phyloP scores from a whole-genome alignment of 1,284 basidiomycete genomes.

The Lignosus rhinocerotis region DNA sequence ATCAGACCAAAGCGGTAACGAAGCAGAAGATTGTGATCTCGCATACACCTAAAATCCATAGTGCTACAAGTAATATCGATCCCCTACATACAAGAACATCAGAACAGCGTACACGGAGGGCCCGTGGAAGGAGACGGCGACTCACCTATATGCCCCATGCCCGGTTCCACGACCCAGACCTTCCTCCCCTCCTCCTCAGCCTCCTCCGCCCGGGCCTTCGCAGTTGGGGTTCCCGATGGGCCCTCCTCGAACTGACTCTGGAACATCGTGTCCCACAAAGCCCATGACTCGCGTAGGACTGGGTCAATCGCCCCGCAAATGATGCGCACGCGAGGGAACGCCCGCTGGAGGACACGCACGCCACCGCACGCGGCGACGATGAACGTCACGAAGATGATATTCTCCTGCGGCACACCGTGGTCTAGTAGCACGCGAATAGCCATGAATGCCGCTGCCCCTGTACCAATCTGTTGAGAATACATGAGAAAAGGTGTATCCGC shows the following conservation, averaged over 20 bases:
- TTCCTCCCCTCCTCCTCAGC: constrained; percentile 47
- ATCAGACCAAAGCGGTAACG: too few relatives aligned
- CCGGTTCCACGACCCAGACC: constrained; percentile 77
- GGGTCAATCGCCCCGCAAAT: constrained; percentile 84
- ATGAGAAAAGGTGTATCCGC: neutral
- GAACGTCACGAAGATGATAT: constrained; percentile 87
- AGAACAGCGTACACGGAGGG: neutral
- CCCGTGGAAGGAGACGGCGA: neutral
- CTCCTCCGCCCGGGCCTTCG: constrained; percentile 31
- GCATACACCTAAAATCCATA: neutral
- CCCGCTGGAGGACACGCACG: constrained; percentile 72
- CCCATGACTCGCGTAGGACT: constrained; percentile 69
- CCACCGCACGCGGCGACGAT: constrained; percentile 85
- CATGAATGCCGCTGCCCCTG: constrained; percentile 95
- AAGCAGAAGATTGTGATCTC: neutral
- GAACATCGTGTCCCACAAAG: constrained; percentile 44
- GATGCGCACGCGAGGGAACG: constrained; percentile 82
- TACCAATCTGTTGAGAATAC: constrained; percentile 72
- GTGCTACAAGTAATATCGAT: constrained; percentile 46
- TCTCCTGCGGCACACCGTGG: constrained; percentile 86
- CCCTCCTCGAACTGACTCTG: constrained; percentile 40
- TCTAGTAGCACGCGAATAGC: constrained; percentile 93
- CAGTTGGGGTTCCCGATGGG: constrained; percentile 20
- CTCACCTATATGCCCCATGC: constrained; percentile 81
- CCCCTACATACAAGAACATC: constrained; percentile 44